Evolutionary conservation across 1,284 basidiomycete genomes (phyloP).

Genomic region (Puccinia novopanici): DNA sequence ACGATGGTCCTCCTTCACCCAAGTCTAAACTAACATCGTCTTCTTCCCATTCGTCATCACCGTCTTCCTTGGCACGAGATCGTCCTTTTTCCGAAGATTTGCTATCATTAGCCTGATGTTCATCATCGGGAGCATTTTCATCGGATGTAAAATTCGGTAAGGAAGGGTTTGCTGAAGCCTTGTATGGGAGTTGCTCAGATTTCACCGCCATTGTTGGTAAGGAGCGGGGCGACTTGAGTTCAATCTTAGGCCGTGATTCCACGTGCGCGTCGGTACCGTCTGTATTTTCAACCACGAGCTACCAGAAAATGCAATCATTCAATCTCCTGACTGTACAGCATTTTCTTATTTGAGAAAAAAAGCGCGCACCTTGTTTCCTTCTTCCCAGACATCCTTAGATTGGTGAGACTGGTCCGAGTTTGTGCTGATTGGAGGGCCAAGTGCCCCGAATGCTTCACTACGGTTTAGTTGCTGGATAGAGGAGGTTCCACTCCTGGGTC

Average conservation of each 20-base stretch:
- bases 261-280: constrained; percentile 32
- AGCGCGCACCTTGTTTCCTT: constrained; percentile 27
- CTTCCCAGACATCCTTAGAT: constrained; percentile 17
- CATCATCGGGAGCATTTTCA: background rate
- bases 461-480: background rate
- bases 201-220: background rate
- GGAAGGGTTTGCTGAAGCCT: background rate
- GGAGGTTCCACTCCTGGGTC: background rate
- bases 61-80: background rate
- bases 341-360: background rate
- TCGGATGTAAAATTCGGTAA: background rate
- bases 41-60: constrained; percentile 43
- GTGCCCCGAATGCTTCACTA: background rate
- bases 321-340: background rate
- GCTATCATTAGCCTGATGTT: background rate
- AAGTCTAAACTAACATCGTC: background rate
- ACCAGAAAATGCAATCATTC: no score
- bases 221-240: constrained; percentile 18
- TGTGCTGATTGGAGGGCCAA: background rate
- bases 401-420: background rate
- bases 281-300: constrained; percentile 40
- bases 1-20: background rate
- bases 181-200: background rate
- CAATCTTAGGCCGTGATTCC: background rate
- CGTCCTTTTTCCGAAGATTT: background rate